Base-by-base conservation (phyloP, 805 yeast species). In the Candida palmyrensis region DNA sequence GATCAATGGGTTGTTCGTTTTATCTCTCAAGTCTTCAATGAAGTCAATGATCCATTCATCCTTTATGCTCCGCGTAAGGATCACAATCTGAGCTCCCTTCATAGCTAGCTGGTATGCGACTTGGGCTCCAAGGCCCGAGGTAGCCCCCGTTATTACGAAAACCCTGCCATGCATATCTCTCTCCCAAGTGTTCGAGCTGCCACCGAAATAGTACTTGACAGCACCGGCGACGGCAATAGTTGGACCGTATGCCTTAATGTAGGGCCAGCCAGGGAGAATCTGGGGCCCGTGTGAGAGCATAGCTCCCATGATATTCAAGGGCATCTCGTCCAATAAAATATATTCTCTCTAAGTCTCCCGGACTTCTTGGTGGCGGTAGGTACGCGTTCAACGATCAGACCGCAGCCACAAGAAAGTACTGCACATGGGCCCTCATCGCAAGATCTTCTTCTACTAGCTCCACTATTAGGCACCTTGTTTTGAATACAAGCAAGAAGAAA, bases 81-180 rank as follows among this genome's bases (percentile, higher is more conserved):
- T 50, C 20, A 92, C 75, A 32, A 90, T 47, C 53, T 92, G 97
- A 0, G 97, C 97, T 3, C 98, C 98, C 32, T 75, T 59, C 0
- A 44, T 35, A 0, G 97, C 97, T 47, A 92, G 53, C 20, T 88
- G 88, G 23, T 69, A 66, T 0, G 76, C 92, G 3, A 84, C 71
- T 3, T 75, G 72, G 0, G 90, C 82, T 1, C 98, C 98, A 39
- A 87, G 54, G 0, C 97, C 97, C 1, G 94, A 73, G 0, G 97
- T 90, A 2, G 95, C 98, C n/a, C 98, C 98, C 0, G 92, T 82
- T 5, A 85, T 68, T 14, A 84, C 64, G 47, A 69, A 82, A 4
- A 89, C 97, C 48, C 79, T 78, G 1, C 97, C 97, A 51, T 92
- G 96, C 53, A 90, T 59, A 43, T 88, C 89, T 39, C 97, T 70